Evolutionary conservation across 495 filamentous ascomycete species (phyloP).

Genomic region (Xylaria venustula): DNA sequence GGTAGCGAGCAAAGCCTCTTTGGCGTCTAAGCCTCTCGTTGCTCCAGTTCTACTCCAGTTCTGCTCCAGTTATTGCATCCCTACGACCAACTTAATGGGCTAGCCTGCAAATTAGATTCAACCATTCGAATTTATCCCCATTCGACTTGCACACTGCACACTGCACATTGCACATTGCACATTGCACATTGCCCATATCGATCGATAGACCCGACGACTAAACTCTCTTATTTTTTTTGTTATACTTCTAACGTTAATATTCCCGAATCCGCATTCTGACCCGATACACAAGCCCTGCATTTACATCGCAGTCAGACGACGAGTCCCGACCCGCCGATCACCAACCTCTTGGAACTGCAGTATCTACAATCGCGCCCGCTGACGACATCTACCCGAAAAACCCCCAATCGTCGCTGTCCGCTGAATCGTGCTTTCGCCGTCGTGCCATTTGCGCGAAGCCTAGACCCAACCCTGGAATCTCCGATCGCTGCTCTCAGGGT

Average conservation of each 20-base stretch:
- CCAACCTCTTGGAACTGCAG: not conserved
- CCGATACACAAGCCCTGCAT: not conserved
- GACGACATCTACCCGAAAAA: not conserved
- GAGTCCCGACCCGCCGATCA: not conserved
- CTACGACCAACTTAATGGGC: not conserved
- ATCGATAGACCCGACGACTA: not conserved
- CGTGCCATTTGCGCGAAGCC: not conserved
- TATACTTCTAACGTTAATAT: too few relatives aligned
- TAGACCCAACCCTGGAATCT: not conserved
- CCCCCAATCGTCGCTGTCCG: not conserved
- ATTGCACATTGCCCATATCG: too few relatives aligned
- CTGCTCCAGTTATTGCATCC: constrained; percentile 7
- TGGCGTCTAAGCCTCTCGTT: constrained; percentile 4
- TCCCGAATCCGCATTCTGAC: not conserved
- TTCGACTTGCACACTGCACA: not conserved
- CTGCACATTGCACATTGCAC: too few relatives aligned
- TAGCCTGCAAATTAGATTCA: not conserved
- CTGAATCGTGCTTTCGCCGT: not conserved
- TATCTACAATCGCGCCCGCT: not conserved
- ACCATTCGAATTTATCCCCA: not conserved
- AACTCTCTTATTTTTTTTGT: not conserved
- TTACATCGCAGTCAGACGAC: not conserved
- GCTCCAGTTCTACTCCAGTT: too few relatives aligned
- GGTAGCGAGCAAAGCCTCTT: not conserved
- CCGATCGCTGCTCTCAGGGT: not conserved